phyloP scores from a whole-genome alignment of 345 rosid species.

The Eucalyptus coolabah region DNA sequence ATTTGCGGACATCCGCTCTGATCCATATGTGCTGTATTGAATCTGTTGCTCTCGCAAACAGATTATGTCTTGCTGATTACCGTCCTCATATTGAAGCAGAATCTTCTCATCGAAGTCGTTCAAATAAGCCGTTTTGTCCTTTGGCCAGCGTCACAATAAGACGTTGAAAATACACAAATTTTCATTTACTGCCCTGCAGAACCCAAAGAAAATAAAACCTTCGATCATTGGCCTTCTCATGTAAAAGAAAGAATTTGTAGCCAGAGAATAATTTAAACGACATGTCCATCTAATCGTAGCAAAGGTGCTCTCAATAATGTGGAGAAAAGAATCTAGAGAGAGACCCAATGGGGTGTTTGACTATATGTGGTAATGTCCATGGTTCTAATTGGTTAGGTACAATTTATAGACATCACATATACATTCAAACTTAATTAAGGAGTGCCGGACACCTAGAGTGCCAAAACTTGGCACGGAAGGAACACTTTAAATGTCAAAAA shows the following conservation, averaged over 20 bases:
- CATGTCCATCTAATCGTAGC: neutral
- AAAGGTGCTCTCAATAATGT: neutral
- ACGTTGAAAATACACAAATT: neutral
- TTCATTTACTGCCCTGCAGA: neutral
- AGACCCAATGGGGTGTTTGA: neutral
- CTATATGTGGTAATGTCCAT: neutral
- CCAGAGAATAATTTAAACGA: too few relatives aligned
- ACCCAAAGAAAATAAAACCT: neutral
- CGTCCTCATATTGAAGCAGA: too few relatives aligned
- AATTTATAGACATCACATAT: neutral
- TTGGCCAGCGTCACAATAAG: neutral
- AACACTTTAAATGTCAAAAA: rapidly evolving
- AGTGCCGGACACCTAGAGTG: too few relatives aligned
- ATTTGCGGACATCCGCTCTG: too few relatives aligned
- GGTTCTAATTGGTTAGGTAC: neutral
- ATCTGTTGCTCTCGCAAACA: too few relatives aligned
- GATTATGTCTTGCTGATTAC: too few relatives aligned
- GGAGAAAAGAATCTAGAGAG: too few relatives aligned
- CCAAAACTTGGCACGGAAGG: rapidly evolving
- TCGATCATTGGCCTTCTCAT: neutral
- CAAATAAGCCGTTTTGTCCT: neutral
- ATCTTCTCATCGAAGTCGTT: neutral
- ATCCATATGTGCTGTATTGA: too few relatives aligned
- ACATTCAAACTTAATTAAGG: too few relatives aligned
- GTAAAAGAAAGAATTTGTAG: neutral